Conservation (phyloP, 139 green algal species). For the Chlorella sorokiniana region DNA sequence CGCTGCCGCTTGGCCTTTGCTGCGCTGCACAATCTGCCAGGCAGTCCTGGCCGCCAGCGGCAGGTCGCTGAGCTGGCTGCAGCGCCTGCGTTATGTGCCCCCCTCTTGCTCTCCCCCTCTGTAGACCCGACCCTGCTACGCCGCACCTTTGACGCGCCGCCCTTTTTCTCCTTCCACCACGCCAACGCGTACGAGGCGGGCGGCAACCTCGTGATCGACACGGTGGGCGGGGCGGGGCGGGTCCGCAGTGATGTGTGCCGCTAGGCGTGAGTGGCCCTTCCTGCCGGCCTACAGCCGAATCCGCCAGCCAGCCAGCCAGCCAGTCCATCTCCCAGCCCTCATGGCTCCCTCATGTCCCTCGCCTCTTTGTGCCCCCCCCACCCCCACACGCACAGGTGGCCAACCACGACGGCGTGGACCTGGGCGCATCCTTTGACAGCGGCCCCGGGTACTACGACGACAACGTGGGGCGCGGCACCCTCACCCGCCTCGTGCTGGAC, state of each 20-base stretch:
- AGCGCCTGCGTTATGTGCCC: neutral
- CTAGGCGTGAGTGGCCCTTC: too few species aligned
- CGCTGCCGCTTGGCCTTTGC: too few species aligned
- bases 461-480: constrained; percentile 33
- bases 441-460: constrained; percentile 28
- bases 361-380: too few species aligned
- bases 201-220: constrained; percentile 45
- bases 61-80: neutral
- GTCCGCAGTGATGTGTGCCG: too few species aligned
- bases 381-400: too few species aligned
- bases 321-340: too few species aligned
- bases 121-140: neutral
- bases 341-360: too few species aligned
- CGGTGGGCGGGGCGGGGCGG: too few species aligned
- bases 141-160: neutral
- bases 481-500: constrained; percentile 42
- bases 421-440: constrained; percentile 35
- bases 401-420: constrained; percentile 35
- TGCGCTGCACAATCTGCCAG: neutral
- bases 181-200: constrained; percentile 42
- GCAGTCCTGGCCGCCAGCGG: neutral
- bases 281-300: too few species aligned
- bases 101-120: neutral
- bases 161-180: constrained; percentile 49
- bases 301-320: too few species aligned